Conservation (phyloP, 192 early-diverging fungal species). For the Radiomyces spectabilis region DNA sequence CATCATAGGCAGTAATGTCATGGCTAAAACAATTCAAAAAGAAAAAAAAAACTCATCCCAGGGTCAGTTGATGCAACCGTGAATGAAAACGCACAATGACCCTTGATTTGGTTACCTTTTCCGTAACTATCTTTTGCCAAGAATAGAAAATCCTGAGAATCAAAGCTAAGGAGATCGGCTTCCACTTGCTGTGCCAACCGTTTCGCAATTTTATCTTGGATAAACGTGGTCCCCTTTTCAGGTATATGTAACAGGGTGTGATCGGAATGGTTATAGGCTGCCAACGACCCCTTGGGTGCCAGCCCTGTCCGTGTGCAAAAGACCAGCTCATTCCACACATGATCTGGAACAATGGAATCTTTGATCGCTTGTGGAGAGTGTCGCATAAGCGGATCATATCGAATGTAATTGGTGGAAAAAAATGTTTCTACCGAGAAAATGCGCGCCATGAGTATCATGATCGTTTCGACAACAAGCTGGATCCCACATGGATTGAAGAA, state of each 20-base stretch:
- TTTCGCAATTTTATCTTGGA: conserved; percentile 33
- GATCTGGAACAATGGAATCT: conserved; percentile 2
- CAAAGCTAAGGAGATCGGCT: conserved; percentile 55
- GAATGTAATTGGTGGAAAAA: conserved; percentile 1
- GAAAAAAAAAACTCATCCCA: not conserved
- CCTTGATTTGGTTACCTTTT: not conserved
- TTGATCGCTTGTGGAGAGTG: not conserved
- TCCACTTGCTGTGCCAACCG: conserved; percentile 35
- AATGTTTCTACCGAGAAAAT: conserved; percentile 14
- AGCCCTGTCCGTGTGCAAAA: conserved; percentile 8
- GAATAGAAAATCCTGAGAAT: conserved; percentile 49
- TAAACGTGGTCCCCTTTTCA: conserved; percentile 29
- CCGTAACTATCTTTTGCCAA: conserved; percentile 32
- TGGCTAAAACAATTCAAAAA: not conserved
- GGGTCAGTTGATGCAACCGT: conserved; percentile 13
- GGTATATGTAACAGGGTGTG: conserved; percentile 33
- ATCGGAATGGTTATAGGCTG: conserved; percentile 16
- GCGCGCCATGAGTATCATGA: too few relatives aligned
- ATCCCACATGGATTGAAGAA: not conserved
- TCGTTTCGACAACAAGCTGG: not conserved
- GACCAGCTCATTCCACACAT: conserved; percentile 11
- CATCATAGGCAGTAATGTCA: conserved; percentile 4
- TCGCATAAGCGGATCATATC: not conserved
- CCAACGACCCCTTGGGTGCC: conserved; percentile 2
- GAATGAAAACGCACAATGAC: not conserved